These are phyloP conservation scores for Dichotomocladium elegans DNA, from an alignment of 371 early-diverging fungal genomes.

Conservation along the genomic window DNA sequence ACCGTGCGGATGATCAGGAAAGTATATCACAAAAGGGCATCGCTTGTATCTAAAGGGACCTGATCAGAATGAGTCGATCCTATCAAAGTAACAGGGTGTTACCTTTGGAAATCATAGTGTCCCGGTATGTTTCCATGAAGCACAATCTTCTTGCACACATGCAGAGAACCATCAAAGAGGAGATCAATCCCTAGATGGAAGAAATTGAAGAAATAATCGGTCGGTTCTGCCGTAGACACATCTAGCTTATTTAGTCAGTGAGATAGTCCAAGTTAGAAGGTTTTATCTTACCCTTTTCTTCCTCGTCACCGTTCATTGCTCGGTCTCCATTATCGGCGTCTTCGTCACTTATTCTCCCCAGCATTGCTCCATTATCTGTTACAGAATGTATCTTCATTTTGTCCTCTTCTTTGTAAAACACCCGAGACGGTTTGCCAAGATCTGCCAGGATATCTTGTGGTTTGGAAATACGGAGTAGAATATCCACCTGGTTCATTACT, in stretches of 20 bases:
- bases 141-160: conserved; percentile 70
- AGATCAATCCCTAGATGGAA: conserved; percentile 74
- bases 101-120: conserved; percentile 72
- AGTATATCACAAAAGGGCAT: conserved; percentile 48
- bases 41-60: conserved; percentile 47
- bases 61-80: background rate
- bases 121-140: conserved; percentile 75
- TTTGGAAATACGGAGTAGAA: conserved; percentile 45
- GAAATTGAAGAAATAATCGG: conserved; percentile 69
- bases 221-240: conserved; percentile 19
- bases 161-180: conserved; percentile 64
- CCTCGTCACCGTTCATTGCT: conserved; percentile 17
- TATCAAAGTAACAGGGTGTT: no score
- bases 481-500: conserved; percentile 25
- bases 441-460: conserved; percentile 72
- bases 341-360: conserved; percentile 5
- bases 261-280: background rate
- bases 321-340: background rate
- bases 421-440: conserved; percentile 58
- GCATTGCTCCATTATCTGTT: conserved; percentile 16
- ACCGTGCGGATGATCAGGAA: conserved; percentile 25
- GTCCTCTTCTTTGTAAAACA: conserved; percentile 69
- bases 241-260: background rate
- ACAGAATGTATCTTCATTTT: conserved; percentile 70
- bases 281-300: conserved; percentile 23